Conservation (phyloP, 345 rosid genomes). For the Geranium brycei region DNA sequence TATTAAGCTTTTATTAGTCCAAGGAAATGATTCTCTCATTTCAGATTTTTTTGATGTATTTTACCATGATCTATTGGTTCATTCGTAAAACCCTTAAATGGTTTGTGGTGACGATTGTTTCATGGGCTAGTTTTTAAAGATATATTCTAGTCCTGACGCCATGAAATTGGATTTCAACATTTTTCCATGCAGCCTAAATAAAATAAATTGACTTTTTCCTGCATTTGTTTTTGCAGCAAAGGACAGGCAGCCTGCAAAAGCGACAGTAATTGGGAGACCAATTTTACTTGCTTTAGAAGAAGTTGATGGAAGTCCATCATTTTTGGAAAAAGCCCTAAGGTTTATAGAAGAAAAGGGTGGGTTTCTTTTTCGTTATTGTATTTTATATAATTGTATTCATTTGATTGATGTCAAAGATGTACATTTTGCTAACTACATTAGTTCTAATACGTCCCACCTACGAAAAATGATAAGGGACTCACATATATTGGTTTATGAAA, state of each 20-base stretch:
- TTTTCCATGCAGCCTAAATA: slow-evolving; percentile 8
- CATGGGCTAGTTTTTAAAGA: neutral
- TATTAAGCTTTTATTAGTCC: neutral
- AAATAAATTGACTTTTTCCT: slow-evolving; percentile 8
- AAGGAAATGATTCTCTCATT: neutral
- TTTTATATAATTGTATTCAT: neutral
- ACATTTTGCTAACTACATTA: neutral
- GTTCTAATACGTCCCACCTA: slow-evolving; percentile 2
- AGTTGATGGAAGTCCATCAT: slow-evolving; percentile 94
- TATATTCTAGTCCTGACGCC: neutral
- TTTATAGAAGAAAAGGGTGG: slow-evolving; percentile 86
- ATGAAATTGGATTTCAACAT: slow-evolving; percentile 1
- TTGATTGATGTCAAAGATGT: neutral
- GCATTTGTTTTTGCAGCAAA: slow-evolving; percentile 30
- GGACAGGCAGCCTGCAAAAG: slow-evolving; percentile 40
- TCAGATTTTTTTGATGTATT: neutral
- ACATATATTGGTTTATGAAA: too few relatives aligned
- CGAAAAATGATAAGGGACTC: too few relatives aligned
- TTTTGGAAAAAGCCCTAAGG: slow-evolving; percentile 90
- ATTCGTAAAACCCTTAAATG: neutral
- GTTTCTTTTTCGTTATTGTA: slow-evolving; percentile 9
- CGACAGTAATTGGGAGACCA: slow-evolving; percentile 64
- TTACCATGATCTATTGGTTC: too few relatives aligned
- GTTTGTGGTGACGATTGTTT: neutral
- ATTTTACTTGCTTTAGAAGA: slow-evolving; percentile 91